Base-by-base conservation (phyloP, 1,139 yeast genomes). In the Blastobotrys proliferans region DNA sequence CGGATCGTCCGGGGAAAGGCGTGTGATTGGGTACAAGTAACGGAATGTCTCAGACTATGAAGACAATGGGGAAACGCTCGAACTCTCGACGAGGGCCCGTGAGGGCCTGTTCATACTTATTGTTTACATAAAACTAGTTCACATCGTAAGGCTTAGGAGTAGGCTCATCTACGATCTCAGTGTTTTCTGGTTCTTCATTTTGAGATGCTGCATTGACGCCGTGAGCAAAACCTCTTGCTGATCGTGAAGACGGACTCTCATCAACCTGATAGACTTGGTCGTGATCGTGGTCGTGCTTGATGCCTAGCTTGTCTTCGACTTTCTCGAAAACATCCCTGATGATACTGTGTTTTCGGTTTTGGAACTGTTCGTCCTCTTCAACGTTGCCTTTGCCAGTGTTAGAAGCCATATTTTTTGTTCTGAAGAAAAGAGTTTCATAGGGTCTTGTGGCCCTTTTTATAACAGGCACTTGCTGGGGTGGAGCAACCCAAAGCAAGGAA, bases 111-210 rank as follows among this genome's bases (percentile, higher is more conserved):
- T n/a, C n/a, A n/a, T n/a, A n/a, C n/a, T n/a, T n/a, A n/a, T n/a
- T n/a, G n/a, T n/a, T n/a, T n/a, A n/a, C n/a, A n/a, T n/a, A n/a
- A n/a, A n/a, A n/a, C n/a, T n/a, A n/a, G n/a, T n/a, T n/a, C n/a
- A n/a, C n/a, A n/a, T n/a, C n/a, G n/a, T n/a, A n/a, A n/a, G n/a
- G n/a, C n/a, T n/a, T n/a, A n/a, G n/a, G n/a, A n/a, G n/a, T n/a
- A n/a, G n/a, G n/a, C n/a, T n/a, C n/a, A 20, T 20, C 9, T 8
- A 25, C 36, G n/a, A 38, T 38, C 6, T 18, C 25, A 24, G 14
- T 10, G 20, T 39, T 39, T 19, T 39, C 42, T n/a, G 42, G 37
- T 20, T 39, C 42, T 39, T 39, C 42, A 13, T 24, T 26, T 27
- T 17, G 24, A 10, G 42, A 24, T 6, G 42, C 42, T 6, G 17